Conservation (phyloP, 192 early-diverging fungal genomes). For the Lobosporangium transversale region DNA sequence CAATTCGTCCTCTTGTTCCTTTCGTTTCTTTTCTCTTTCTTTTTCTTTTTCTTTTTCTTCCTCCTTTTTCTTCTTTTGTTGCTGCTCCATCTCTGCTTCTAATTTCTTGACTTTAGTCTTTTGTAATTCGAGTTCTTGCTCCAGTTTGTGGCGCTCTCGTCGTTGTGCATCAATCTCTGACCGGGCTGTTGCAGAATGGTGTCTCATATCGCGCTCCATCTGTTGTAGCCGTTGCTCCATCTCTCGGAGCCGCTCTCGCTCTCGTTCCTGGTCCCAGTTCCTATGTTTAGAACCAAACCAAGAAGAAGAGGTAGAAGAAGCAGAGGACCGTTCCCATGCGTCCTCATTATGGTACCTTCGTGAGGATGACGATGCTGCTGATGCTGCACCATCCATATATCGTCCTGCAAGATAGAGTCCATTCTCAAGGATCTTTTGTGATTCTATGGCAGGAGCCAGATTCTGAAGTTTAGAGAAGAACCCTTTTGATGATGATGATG, state of each 20-base stretch:
- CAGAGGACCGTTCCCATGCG: background rate
- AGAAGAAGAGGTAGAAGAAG: background rate
- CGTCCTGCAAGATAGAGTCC: constrained; percentile 38
- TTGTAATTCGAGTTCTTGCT: constrained; percentile 38
- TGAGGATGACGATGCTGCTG: constrained; percentile 3
- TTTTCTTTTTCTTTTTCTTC: constrained; percentile 20
- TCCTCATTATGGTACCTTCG: background rate
- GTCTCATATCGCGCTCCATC: constrained; percentile 40
- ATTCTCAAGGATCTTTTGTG: constrained; percentile 22
- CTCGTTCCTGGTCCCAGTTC: constrained; percentile 16
- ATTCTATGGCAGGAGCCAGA: constrained; percentile 9
- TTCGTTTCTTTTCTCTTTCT: constrained; percentile 12
- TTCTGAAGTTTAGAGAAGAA: constrained; percentile 27
- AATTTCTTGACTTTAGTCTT: constrained; percentile 32
- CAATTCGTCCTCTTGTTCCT: constrained; percentile 20
- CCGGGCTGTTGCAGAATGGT: constrained; percentile 21
- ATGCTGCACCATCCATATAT: constrained; percentile 19
- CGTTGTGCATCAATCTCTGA: constrained; percentile 37
- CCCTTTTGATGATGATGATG: background rate
- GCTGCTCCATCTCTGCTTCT: constrained; percentile 27
- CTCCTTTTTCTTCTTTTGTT: constrained; percentile 23
- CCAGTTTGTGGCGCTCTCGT: constrained; percentile 20
- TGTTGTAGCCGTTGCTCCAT: constrained; percentile 26
- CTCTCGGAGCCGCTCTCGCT: constrained; percentile 20
- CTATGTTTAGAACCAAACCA: constrained; percentile 12